Evolutionary conservation across 2,329 filamentous ascomycete species (phyloP).

Genomic region (Penicillium sp.): DNA sequence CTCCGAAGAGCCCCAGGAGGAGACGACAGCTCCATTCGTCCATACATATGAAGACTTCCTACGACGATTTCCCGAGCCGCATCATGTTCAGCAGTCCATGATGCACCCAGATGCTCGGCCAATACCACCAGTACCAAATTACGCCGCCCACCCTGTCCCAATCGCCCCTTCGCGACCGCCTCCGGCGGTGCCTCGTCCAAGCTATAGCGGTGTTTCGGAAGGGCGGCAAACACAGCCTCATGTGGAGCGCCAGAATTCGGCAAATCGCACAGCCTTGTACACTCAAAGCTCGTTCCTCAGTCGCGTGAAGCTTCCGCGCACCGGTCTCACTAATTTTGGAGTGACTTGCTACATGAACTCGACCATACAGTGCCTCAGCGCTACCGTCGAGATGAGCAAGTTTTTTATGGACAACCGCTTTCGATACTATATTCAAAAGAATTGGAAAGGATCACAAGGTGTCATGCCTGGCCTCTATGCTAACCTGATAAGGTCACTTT

Average conservation of each 20-base stretch:
- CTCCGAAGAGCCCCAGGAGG: conserved; percentile 44
- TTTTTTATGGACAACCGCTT: conserved; percentile 65
- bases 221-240: conserved; percentile 48
- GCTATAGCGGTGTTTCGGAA: conserved; percentile 78
- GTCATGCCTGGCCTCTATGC: conserved; percentile 62
- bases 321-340: conserved; percentile 76
- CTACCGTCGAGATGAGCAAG: conserved; percentile 61
- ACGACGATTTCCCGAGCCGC: conserved; percentile 72
- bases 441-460: conserved; percentile 65
- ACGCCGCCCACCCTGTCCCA: conserved; percentile 50
- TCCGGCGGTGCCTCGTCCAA: conserved; percentile 65
- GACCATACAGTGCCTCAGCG: conserved; percentile 78
- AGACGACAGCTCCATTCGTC: conserved; percentile 54
- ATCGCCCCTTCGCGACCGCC: conserved; percentile 62
- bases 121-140: conserved; percentile 31
- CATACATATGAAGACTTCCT: conserved; percentile 81
- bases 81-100: conserved; percentile 59
- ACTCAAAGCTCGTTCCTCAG: conserved; percentile 42
- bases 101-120: conserved; percentile 39
- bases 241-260: conserved; percentile 46
- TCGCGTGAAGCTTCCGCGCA: conserved; percentile 55
- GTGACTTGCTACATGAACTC: conserved; percentile 92
- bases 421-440: conserved; percentile 58
- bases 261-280: conserved; percentile 45
- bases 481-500: conserved; percentile 60